Base-by-base conservation (phyloP, 192 early-diverging fungal genomes). In the Backusella parvicylindrica region DNA sequence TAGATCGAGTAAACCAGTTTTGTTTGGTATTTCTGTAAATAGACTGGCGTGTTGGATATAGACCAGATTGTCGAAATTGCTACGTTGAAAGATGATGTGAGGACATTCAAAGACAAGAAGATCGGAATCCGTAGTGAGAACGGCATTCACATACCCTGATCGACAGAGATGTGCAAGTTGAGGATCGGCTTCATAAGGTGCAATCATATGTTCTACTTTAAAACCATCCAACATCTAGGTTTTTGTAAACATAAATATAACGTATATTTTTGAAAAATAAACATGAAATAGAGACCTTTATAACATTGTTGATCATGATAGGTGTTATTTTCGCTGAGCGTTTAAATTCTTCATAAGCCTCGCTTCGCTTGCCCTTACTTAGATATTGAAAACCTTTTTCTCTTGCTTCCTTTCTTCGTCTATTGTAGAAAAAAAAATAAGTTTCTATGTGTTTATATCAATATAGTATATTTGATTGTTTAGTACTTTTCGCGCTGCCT, bases 121-220 rank as follows among this genome's bases (percentile, higher is more conserved):
- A 81, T 99, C 98, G 6, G 95, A 97, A 83, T 99, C 98, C 81
- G 98, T 97, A 0, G 97, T 96, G 12, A 99, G 88, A 13, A 95
- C 86, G 6, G 95, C 97, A 18, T 86, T 71, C 9, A 95, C 91
- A 12, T 92, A 18, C 1, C 91, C 91, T 23, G 74, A 79, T 9
- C 87, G 80, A 38, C 93, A 89, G 15, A 99, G 81, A 73, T 87
- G 98, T 0, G 94, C 92, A 53, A 99, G 81, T 81, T 99, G 98
- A 8, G 97, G 94, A 75, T 99, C 98, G 0, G 98, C 98, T 79
- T 99, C 98, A 73, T 96, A 99, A 0, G 98, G 98, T 2, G 98
- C 95, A 0, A 98, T 95, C 0, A 97, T 77, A 82, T 88, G 97
- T 35, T 89, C 80, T 32, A 99, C 85, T 11, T 88, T 84, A 56